Evolutionary conservation across 2,329 filamentous ascomycete genomes (phyloP).

Genomic region (Clonostachys solani): DNA sequence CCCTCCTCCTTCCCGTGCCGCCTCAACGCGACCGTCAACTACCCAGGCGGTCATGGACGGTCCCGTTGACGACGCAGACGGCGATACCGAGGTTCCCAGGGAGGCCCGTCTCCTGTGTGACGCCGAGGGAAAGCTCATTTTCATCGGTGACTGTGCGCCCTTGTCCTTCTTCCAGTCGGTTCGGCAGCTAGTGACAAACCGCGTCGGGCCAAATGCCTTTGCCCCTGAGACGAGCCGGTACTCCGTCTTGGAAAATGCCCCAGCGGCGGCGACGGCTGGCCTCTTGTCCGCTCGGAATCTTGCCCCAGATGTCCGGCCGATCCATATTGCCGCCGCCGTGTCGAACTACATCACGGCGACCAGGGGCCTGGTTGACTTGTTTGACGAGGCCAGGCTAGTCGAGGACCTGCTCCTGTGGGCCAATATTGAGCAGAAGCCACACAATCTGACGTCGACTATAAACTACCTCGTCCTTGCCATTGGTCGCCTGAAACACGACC

Average conservation of each 20-base stretch:
- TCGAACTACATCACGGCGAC: constrained; percentile 32
- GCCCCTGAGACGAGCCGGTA: constrained; percentile 44
- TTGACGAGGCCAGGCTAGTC: constrained; percentile 31
- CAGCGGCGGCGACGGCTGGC: not conserved
- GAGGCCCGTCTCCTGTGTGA: constrained; percentile 48
- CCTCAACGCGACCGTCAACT: not conserved
- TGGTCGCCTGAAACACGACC: constrained; percentile 35
- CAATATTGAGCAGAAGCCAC: constrained; percentile 19
- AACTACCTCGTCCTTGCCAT: constrained; percentile 48
- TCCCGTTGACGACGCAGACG: constrained; percentile 39
- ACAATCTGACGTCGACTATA: constrained; percentile 33
- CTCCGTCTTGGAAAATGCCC: constrained; percentile 35
- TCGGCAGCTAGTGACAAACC: constrained; percentile 42
- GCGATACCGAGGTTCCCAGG: constrained; percentile 49
- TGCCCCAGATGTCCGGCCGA: constrained; percentile 17
- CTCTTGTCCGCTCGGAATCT: constrained; percentile 9
- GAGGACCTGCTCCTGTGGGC: constrained; percentile 38
- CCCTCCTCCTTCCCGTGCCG: not conserved
- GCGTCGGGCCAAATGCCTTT: constrained; percentile 44
- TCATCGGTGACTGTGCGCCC: constrained; percentile 52
- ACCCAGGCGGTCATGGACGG: not conserved
- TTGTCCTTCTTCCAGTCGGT: constrained; percentile 53
- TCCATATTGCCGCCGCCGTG: constrained; percentile 20
- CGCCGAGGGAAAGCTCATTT: constrained; percentile 48
- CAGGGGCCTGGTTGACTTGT: constrained; percentile 42